These are phyloP conservation scores for Auriscalpium orientale DNA, from an alignment of 768 basidiomycete genomes.

Conservation along the genomic window DNA sequence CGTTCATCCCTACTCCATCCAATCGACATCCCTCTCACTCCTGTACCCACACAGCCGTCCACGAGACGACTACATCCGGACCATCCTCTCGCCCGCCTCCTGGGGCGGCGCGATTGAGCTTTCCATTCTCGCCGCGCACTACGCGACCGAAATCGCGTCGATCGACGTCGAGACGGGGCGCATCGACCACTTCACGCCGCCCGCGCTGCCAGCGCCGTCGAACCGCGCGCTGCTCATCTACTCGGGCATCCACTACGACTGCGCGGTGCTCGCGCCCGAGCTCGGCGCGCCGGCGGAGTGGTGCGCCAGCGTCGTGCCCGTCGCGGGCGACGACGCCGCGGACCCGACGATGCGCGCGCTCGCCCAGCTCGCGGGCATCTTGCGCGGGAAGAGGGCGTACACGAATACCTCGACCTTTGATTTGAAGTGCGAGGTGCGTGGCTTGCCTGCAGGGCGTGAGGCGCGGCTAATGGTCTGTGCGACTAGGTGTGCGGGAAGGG, in stretches of 20 bases:
- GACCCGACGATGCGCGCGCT: conserved; percentile 60
- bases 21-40: not conserved
- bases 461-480: conserved; percentile 3
- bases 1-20: not conserved
- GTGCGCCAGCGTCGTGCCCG: conserved; percentile 72
- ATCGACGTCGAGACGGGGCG: conserved; percentile 91
- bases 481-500: conserved; percentile 73
- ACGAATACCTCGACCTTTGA: conserved; percentile 93
- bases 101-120: conserved; percentile 99
- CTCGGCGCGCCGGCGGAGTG: conserved; percentile 73
- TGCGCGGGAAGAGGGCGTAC: conserved; percentile 74
- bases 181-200: conserved; percentile 71
- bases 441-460: not conserved
- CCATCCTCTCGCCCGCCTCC: conserved; percentile 69
- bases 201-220: conserved; percentile 30
- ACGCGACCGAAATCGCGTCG: conserved; percentile 77
- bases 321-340: conserved; percentile 36
- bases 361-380: conserved; percentile 58
- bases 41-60: conserved; percentile 34
- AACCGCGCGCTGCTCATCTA: conserved; percentile 67
- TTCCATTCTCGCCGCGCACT: conserved; percentile 75
- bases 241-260: conserved; percentile 96
- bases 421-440: conserved; percentile 72
- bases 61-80: conserved; percentile 66
- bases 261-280: conserved; percentile 73